phyloP scores from a whole-genome alignment of 2,329 filamentous ascomycete species.

The Tolypocladium endophyticum region DNA sequence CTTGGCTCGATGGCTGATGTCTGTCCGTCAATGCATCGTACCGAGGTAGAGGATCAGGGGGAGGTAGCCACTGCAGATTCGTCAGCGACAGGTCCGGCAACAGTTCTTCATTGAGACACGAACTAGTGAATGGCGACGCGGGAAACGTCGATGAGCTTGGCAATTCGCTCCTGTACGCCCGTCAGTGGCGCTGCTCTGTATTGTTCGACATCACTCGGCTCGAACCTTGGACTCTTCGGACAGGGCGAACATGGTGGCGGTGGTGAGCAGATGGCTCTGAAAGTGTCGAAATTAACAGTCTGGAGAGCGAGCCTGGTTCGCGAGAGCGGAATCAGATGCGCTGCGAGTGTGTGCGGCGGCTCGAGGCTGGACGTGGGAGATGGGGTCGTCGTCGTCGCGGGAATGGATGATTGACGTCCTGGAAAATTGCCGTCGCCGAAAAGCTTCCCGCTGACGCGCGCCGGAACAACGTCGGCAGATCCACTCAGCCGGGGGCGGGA shows the following conservation, averaged over 20 bases:
- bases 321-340: neutral
- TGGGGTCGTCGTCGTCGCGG: neutral
- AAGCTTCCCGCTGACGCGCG: slow-evolving; percentile 1
- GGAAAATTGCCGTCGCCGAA: neutral
- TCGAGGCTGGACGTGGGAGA: neutral
- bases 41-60: slow-evolving; percentile 95
- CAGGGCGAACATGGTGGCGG: slow-evolving; percentile 49
- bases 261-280: neutral
- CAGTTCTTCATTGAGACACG: slow-evolving; percentile 18
- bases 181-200: neutral
- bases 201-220: neutral
- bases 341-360: neutral
- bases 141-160: slow-evolving; percentile 90
- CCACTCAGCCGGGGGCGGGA: neutral
- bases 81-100: slow-evolving; percentile 20
- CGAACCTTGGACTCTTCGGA: slow-evolving; percentile 95
- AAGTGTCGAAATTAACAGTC: slow-evolving; percentile 2
- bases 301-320: neutral
- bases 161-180: slow-evolving; percentile 78
- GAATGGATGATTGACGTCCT: neutral
- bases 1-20: neutral
- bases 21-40: slow-evolving; percentile 30
- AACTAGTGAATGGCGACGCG: slow-evolving; percentile 95
- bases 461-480: slow-evolving; percentile 21
- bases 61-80: slow-evolving; percentile 69